Evolutionary conservation across 176 grass and related monocot species (phyloP).

Genomic region (Paspalum notatum): DNA sequence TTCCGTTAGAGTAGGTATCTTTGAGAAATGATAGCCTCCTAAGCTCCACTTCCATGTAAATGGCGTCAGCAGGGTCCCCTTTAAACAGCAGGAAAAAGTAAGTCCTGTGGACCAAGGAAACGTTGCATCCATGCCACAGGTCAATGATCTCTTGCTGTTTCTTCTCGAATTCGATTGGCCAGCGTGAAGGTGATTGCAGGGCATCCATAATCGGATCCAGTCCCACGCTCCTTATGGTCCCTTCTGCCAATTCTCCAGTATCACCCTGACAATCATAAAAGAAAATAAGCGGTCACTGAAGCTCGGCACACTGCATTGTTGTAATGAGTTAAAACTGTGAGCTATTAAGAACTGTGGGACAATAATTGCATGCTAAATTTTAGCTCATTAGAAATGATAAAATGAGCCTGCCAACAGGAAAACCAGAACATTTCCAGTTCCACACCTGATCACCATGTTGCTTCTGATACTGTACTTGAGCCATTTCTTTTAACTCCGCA

Average conservation of each 20-base stretch:
- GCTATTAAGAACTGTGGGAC: slow-evolving; percentile 18
- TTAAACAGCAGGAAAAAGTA: slow-evolving; percentile 95
- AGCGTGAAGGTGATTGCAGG: slow-evolving; percentile 69
- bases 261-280: slow-evolving; percentile 47
- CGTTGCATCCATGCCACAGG: slow-evolving; percentile 86
- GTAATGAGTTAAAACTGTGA: too few species aligned
- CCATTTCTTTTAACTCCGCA: slow-evolving; percentile 88
- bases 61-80: slow-evolving; percentile 89
- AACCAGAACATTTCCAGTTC: neutral
- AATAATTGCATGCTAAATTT: neutral
- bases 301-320: neutral
- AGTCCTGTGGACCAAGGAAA: slow-evolving; percentile 84
- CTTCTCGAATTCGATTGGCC: slow-evolving; percentile 81
- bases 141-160: slow-evolving; percentile 92
- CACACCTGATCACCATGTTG: slow-evolving; percentile 59
- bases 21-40: slow-evolving; percentile 82
- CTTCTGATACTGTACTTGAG: slow-evolving; percentile 66
- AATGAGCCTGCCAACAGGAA: neutral
- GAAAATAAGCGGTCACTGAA: neutral
- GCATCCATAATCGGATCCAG: slow-evolving; percentile 52
- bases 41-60: slow-evolving; percentile 99
- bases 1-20: slow-evolving; percentile 51
- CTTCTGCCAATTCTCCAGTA: slow-evolving; percentile 65
- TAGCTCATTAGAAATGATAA: neutral
- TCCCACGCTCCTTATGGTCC: slow-evolving; percentile 57